phyloP scores from a whole-genome alignment of 805 yeast genomes.

The Barnettozyma californica region DNA sequence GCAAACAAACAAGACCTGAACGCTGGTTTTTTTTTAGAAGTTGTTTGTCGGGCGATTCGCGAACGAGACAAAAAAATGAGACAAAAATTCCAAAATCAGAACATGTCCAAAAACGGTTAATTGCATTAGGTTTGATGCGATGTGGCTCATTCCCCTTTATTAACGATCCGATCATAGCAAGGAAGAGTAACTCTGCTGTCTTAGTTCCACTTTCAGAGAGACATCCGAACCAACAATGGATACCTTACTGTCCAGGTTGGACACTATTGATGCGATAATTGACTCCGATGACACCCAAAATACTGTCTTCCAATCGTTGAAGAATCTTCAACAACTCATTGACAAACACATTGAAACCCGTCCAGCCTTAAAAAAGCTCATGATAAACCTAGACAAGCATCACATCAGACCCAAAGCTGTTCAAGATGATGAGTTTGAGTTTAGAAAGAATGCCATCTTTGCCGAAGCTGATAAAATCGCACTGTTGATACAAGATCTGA shows the following conservation, averaged over 20 bases:
- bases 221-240: background rate
- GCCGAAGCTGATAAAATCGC: slow-evolving; percentile 2
- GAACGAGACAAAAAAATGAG: background rate
- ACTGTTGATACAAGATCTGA: background rate
- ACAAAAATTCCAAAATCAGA: background rate
- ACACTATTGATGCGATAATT: background rate
- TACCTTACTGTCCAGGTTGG: background rate
- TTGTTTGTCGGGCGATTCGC: background rate
- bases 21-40: background rate
- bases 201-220: background rate
- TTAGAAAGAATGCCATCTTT: background rate
- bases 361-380: background rate
- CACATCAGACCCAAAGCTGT: background rate
- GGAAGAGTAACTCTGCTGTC: too few species aligned
- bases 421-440: background rate
- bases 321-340: background rate
- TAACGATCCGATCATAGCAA: too few species aligned
- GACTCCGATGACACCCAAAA: background rate
- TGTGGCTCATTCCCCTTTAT: background rate
- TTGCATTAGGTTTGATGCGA: background rate
- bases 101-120: too few species aligned
- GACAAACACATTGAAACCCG: background rate
- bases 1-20: background rate
- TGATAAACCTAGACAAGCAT: background rate
- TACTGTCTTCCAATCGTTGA: background rate